phyloP scores from a whole-genome alignment of 1,284 basidiomycete genomes.

The Pascua guehoae region DNA sequence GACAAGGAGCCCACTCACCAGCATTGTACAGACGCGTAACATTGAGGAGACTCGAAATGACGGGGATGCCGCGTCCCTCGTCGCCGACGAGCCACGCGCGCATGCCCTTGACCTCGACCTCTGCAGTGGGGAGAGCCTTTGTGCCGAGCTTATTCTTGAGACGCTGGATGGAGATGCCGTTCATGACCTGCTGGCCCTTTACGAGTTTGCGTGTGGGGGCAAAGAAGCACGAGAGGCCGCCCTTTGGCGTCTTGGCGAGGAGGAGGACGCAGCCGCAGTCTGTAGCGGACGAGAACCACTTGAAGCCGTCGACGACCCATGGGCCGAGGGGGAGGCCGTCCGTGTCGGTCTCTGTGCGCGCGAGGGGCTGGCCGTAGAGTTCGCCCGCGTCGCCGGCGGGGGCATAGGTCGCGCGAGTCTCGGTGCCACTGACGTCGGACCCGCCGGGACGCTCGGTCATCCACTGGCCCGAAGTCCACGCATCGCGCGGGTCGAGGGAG shows the following conservation, averaged over 20 bases:
- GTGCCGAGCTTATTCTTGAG: constrained; percentile 79
- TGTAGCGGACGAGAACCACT: constrained; percentile 80
- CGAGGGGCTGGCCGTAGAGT: no score
- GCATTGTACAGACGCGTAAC: constrained; percentile 64
- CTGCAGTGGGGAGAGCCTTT: constrained; percentile 69
- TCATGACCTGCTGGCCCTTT: constrained; percentile 48
- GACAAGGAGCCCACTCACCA: neutral
- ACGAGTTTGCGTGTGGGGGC: constrained; percentile 54
- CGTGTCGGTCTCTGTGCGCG: constrained; percentile 5
- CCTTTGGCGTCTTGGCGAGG: constrained; percentile 11
- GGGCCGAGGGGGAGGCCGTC: constrained; percentile 18
- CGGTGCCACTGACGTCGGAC: constrained; percentile 70
- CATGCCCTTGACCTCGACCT: constrained; percentile 62
- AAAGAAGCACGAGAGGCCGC: constrained; percentile 67
- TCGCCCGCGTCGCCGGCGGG: neutral
- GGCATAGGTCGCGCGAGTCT: constrained; percentile 53
- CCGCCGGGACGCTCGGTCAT: constrained; percentile 79
- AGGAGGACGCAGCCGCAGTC: constrained; percentile 48
- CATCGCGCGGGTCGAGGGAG: constrained; percentile 54
- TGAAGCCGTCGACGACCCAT: constrained; percentile 60
- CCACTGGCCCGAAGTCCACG: constrained; percentile 76
- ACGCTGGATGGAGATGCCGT: constrained; percentile 67
- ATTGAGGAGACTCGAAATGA: constrained; percentile 67
- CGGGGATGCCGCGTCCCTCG: constrained; percentile 63
- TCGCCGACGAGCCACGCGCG: constrained; percentile 65